phyloP scores from a whole-genome alignment of 495 filamentous ascomycete species.

The Penicillium arizonense region DNA sequence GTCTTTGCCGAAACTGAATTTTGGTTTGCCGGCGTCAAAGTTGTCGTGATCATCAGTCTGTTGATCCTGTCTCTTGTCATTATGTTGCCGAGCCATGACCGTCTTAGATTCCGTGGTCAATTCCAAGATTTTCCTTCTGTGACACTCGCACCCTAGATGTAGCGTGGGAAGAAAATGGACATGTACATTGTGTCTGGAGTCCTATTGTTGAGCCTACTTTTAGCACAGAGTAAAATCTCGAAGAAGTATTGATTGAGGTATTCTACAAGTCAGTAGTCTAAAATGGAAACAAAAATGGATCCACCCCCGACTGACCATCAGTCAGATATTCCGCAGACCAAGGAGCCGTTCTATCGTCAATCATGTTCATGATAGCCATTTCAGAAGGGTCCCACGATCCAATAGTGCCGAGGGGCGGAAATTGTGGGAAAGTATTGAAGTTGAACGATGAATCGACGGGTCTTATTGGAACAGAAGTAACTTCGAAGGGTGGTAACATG shows the following conservation, averaged over 20 bases:
- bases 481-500: background rate
- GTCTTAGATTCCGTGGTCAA: conserved; percentile 55
- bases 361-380: conserved; percentile 15
- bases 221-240: too few species aligned
- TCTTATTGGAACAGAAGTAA: background rate
- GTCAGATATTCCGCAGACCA: conserved; percentile 22
- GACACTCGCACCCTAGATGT: too few species aligned
- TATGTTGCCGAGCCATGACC: conserved; percentile 52
- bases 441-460: background rate
- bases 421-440: background rate
- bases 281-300: conserved; percentile 20
- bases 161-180: too few species aligned
- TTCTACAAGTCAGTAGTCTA: background rate
- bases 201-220: too few species aligned
- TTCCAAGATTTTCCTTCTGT: too few species aligned
- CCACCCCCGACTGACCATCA: conserved; percentile 19
- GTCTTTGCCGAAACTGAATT: conserved; percentile 73
- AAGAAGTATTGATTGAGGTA: too few species aligned
- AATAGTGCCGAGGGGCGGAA: background rate
- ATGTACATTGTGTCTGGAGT: too few species aligned
- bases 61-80: conserved; percentile 53
- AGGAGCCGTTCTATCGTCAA: conserved; percentile 13
- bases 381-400: conserved; percentile 15
- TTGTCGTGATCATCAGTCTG: conserved; percentile 13
- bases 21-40: conserved; percentile 53